Evolutionary conservation across 2,329 filamentous ascomycete species (phyloP).

Genomic region (Talaromyces sp.): DNA sequence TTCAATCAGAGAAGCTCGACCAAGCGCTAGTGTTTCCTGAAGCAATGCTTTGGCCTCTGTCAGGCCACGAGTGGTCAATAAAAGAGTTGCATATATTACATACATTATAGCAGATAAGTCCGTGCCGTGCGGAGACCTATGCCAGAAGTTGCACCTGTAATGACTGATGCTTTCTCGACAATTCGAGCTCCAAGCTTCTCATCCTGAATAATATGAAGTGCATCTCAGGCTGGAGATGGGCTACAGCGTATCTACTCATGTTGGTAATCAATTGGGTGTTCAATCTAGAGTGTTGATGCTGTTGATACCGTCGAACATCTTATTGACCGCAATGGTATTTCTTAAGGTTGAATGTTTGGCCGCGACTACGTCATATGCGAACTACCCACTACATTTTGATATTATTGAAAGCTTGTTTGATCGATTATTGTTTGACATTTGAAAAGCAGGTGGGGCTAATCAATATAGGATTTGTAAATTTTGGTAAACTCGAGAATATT

Average conservation of each 20-base stretch:
- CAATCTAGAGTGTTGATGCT: neutral
- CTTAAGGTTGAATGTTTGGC: neutral
- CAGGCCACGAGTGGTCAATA: constrained; percentile 39
- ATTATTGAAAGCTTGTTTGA: neutral
- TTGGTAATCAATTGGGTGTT: neutral
- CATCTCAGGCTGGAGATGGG: constrained; percentile 16
- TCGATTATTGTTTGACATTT: neutral
- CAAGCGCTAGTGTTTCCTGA: constrained; percentile 12
- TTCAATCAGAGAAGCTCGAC: constrained; percentile 28
- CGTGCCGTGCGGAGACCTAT: constrained; percentile 41
- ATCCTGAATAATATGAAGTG: constrained; percentile 19
- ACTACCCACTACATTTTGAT: neutral
- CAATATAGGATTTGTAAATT: neutral
- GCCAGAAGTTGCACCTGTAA: constrained; percentile 41
- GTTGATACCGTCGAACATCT: neutral
- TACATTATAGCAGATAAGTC: constrained; percentile 42
- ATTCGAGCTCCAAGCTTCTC: constrained; percentile 14
- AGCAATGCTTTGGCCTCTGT: constrained; percentile 27
- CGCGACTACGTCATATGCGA: neutral
- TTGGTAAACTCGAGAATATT: neutral
- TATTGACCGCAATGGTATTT: neutral
- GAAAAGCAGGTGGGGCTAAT: neutral
- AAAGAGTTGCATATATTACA: constrained; percentile 43
- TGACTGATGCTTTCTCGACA: constrained; percentile 31
- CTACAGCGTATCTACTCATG: constrained; percentile 16